Percentiles rank a stretch among this genome's conserved stretches.
phyloP scores from a whole-genome alignment of 2,329 filamentous ascomycete genomes.

The Aspergillus sp. region DNA sequence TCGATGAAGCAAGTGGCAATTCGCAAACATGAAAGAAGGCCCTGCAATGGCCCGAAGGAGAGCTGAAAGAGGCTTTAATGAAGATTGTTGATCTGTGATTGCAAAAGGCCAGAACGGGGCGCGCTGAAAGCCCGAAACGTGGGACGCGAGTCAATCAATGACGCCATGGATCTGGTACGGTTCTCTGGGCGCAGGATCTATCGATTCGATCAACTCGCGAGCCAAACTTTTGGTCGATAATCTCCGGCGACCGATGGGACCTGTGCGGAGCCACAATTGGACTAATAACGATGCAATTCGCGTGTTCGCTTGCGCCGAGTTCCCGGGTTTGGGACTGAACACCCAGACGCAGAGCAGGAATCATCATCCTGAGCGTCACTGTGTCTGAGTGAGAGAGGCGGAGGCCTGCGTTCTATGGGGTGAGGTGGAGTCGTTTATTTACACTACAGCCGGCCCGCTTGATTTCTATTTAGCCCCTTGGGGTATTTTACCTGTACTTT shows the following conservation, averaged over 20 bases:
- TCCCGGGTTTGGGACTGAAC: not conserved
- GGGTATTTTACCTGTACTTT: not conserved
- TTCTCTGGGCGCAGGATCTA: conserved; percentile 11
- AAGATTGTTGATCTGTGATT: conserved; percentile 14
- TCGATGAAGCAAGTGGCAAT: not conserved
- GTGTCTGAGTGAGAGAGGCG: conserved; percentile 4
- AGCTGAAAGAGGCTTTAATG: not conserved
- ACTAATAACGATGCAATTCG: not conserved
- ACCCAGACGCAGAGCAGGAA: not conserved
- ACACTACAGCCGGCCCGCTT: conserved; percentile 22
- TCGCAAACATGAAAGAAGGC: not conserved
- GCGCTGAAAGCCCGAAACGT: conserved; percentile 25
- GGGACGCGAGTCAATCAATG: conserved; percentile 34
- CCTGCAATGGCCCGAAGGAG: not conserved
- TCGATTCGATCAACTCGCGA: conserved; percentile 3
- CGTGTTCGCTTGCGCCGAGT: not conserved
- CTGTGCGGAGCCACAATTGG: not conserved
- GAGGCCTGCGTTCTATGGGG: conserved; percentile 7
- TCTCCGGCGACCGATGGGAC: not conserved
- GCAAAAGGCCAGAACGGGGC: conserved; percentile 20
- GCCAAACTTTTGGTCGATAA: not conserved
- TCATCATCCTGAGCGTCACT: not conserved
- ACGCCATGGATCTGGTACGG: conserved; percentile 22
- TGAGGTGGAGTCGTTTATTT: conserved; percentile 26
- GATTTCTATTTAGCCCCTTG: conserved; percentile 11